phyloP scores from a whole-genome alignment of 2,329 filamentous ascomycete species.

The Fusarium brevicatenulatum region DNA sequence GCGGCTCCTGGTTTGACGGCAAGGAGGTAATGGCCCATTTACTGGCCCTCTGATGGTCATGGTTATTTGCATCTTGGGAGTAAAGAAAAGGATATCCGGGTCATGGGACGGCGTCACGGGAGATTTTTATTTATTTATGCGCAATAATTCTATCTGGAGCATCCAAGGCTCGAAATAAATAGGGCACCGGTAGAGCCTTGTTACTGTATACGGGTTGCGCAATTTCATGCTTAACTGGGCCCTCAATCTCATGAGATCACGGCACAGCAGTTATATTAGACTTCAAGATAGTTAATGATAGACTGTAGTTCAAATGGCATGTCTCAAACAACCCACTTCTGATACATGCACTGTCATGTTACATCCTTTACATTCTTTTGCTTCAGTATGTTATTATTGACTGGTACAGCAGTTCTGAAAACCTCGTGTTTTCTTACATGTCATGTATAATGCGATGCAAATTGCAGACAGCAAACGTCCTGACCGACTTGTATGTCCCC shows the following conservation, averaged over 20 bases:
- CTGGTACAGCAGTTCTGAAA: constrained; percentile 31
- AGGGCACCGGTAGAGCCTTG: background rate
- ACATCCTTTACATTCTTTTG: background rate
- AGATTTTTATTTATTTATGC: background rate
- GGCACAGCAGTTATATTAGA: background rate
- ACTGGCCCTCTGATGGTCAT: background rate
- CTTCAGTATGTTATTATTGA: constrained; percentile 27
- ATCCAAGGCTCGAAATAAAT: background rate
- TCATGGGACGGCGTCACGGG: constrained; percentile 33
- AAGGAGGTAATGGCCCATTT: constrained; percentile 49
- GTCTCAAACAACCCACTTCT: background rate
- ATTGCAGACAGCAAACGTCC: constrained; percentile 25
- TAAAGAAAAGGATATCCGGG: constrained; percentile 19
- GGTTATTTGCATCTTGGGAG: constrained; percentile 17
- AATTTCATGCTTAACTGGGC: background rate
- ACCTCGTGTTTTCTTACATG: constrained; percentile 37
- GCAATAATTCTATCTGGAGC: background rate
- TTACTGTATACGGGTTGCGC: background rate
- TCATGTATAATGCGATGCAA: constrained; percentile 37
- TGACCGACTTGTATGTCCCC: constrained; percentile 26
- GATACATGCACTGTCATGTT: background rate
- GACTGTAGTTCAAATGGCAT: background rate
- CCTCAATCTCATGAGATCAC: background rate
- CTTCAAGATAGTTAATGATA: background rate
- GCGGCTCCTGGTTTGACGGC: constrained; percentile 70